A percentile compares a stretch with the other conserved stretches of the same genome.
Evolutionary conservation across 139 green algal genomes (phyloP).

Genomic region (Dunaliella primolecta): DNA sequence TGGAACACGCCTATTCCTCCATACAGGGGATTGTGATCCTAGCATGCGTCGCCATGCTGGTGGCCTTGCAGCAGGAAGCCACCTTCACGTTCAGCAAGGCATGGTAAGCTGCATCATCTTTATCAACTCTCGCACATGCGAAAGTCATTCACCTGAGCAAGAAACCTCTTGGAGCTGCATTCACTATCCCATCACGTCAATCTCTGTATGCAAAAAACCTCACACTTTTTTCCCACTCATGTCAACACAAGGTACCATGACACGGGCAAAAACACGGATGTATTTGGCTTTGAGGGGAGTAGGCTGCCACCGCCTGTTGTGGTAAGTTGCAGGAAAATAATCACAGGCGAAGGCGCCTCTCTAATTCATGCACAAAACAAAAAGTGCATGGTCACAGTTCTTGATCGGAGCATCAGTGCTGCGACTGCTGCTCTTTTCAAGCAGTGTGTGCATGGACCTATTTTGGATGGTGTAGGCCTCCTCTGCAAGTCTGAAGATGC

Average conservation of each 20-base stretch:
- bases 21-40: slow-evolving; percentile 70
- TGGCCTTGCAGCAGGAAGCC: slow-evolving; percentile 78
- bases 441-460: too few relatives aligned
- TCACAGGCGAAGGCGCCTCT: too few relatives aligned
- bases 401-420: too few relatives aligned
- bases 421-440: too few relatives aligned
- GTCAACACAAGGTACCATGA: background rate
- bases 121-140: too few relatives aligned
- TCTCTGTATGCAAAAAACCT: background rate
- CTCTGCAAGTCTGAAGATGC: too few relatives aligned
- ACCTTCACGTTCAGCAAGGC: slow-evolving; percentile 79
- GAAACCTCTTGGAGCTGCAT: background rate
- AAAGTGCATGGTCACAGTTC: too few relatives aligned
- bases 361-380: too few relatives aligned
- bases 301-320: background rate
- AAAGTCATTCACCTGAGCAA: too few relatives aligned
- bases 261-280: background rate
- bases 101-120: slow-evolving; percentile 78
- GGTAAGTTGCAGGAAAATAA: background rate
- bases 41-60: slow-evolving; percentile 67
- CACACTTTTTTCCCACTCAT: background rate
- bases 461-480: too few relatives aligned
- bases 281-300: background rate
- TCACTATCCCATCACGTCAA: background rate
- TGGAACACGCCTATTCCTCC: too few relatives aligned